These are phyloP conservation scores for Dalechampia spathulata DNA, from an alignment of 441 rosid genomes.

Conservation along the genomic window DNA sequence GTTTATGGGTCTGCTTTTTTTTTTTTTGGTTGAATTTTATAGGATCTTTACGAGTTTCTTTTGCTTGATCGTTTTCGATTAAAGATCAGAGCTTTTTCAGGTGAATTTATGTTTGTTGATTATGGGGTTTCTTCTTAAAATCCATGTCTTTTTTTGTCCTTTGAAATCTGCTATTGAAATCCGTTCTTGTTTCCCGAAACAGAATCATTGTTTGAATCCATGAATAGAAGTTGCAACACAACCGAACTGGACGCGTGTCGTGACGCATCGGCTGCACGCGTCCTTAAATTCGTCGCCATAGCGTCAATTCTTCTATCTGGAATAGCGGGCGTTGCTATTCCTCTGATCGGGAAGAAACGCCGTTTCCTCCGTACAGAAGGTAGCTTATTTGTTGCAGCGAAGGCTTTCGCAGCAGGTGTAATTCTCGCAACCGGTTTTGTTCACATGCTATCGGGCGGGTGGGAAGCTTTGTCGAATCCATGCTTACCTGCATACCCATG, in stretches of 20 bases:
- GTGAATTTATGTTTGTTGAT: conserved; percentile 13
- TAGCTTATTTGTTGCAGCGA: conserved; percentile 60
- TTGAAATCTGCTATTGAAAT: too few species aligned
- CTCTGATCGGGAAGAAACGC: conserved; percentile 53
- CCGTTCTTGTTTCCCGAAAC: too few species aligned
- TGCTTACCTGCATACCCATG: conserved; percentile 74
- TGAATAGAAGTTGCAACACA: conserved; percentile 33
- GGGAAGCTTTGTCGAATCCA: conserved; percentile 46
- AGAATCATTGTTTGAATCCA: conserved; percentile 32
- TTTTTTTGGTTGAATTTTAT: neutral
- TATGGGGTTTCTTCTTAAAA: too few species aligned
- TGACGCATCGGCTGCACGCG: conserved; percentile 42
- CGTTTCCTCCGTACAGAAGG: conserved; percentile 50
- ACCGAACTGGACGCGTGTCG: conserved; percentile 47
- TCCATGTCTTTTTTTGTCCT: too few species aligned
- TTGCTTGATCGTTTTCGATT: conserved; percentile 21
- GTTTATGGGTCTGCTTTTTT: neutral
- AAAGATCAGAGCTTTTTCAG: conserved; percentile 24
- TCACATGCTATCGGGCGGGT: conserved; percentile 72
- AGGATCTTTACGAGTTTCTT: conserved; percentile 32
- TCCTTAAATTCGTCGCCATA: conserved; percentile 62
- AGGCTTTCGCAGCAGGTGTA: conserved; percentile 92
- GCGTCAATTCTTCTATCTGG: conserved; percentile 68
- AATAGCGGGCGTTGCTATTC: conserved; percentile 51
- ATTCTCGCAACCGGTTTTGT: conserved; percentile 92